Evolutionary conservation across 2,329 filamentous ascomycete genomes (phyloP), one percentile per base, ranked within the genome.

Genomic region (Tolypocladium guangdongense): DNA sequence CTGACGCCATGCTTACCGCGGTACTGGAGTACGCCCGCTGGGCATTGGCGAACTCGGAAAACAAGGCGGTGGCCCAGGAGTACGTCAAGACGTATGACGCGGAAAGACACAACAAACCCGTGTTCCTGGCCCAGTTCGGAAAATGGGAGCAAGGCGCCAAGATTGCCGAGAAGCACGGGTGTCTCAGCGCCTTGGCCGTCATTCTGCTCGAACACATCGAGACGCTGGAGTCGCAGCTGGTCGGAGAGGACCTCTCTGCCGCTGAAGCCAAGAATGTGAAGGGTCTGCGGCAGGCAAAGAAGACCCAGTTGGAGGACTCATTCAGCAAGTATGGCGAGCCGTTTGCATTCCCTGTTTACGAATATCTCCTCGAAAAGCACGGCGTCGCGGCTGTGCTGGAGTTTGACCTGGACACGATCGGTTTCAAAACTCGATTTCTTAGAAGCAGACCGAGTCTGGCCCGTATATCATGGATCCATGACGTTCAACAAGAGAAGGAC

Each of bases 381-480:
- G 80, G 86, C 47, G 76, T 88, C 45, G 77, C 83, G 59, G 76
- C 80, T 2, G 76, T 96, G 32, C 77, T 99, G 52, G 78, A 84
- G 61, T 88, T 88, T 55, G 76, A 84, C 30, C 72, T 83, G 53
- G 87, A 91, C 62, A 83, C 83, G 59, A 72, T 80, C 50, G 72
- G 73, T n/a, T 86, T 83, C 62, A 80, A 95, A 53, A 95, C 90
- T 0, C 77, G 78, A 51, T 99, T 90, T 62, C 76, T 99, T 49
- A 82, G 88, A 43, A 84, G 81, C 53, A 81, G 84, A 58, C 80
- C 83, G 0, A 78, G 84, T 57, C 82, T 90, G 57, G 84, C 86
- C 32, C 89, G 89, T 62, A 77, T 99, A 46, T 84, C 86, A 49
- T 99, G 93, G 93, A 95, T 99, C 71, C 95, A 99, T 66, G 91